A percentile compares a stretch with the other conserved stretches of the same genome.
Conservation (phyloP, 257 asterid genomes). For the Solanum paucissectum region DNA sequence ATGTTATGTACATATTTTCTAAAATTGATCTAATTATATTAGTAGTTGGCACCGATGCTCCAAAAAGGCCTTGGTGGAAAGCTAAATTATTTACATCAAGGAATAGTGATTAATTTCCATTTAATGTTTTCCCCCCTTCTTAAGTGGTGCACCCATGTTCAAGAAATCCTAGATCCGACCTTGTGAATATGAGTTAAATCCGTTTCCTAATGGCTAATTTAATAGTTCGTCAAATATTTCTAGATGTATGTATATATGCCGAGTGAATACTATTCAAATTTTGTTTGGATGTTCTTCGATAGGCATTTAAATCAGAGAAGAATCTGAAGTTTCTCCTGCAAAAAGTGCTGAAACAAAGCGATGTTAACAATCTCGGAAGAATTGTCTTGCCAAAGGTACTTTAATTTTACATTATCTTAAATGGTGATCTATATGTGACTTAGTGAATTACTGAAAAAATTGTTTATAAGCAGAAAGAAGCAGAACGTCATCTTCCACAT, state of each 20-base stretch:
- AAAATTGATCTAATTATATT: neutral
- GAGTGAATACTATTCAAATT: neutral
- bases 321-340: conserved; percentile 82
- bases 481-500: conserved; percentile 55
- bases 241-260: neutral
- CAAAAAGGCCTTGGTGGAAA: neutral
- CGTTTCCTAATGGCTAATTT: neutral
- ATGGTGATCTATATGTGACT: neutral
- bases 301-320: conserved; percentile 57
- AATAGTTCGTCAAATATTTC: neutral
- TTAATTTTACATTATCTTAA: neutral
- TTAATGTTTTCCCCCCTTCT: neutral
- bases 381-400: conserved; percentile 92
- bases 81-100: neutral
- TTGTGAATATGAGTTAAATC: neutral
- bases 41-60: neutral
- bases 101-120: neutral
- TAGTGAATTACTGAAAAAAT: neutral
- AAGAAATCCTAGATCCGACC: neutral
- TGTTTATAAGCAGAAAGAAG: conserved; percentile 37
- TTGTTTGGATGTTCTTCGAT: neutral
- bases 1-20: neutral
- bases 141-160: neutral
- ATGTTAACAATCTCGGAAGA: conserved; percentile 89
- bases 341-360: conserved; percentile 97